Evolutionary conservation across 164 flowering plant species (phyloP).

Genomic region (Pachysandra terminalis): DNA sequence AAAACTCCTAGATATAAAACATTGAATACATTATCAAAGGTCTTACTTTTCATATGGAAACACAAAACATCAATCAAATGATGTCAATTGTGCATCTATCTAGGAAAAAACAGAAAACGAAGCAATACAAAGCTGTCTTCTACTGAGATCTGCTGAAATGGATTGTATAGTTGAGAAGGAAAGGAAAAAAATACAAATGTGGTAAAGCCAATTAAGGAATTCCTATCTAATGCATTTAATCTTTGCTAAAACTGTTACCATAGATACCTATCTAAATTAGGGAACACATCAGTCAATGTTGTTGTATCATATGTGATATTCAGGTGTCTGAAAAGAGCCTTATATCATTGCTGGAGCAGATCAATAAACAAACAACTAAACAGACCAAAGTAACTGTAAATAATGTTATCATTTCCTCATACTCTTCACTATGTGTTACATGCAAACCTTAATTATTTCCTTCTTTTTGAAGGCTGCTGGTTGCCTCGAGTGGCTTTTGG

Average conservation of each 20-base stretch:
- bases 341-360: slow-evolving; percentile 88
- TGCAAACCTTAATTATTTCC: not conserved
- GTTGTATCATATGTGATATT: not conserved
- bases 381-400: slow-evolving; percentile 97
- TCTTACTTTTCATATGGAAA: no score
- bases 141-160: slow-evolving; percentile 84
- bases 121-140: no score
- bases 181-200: not conserved
- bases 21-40: no score
- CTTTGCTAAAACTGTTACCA: not conserved
- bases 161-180: slow-evolving; percentile 97
- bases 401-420: not conserved
- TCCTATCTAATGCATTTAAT: not conserved
- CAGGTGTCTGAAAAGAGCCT: slow-evolving; percentile 94
- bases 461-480: no score
- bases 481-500: no score
- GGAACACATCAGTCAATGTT: not conserved
- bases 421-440: not conserved
- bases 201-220: not conserved
- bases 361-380: slow-evolving; percentile 84
- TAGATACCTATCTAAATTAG: not conserved
- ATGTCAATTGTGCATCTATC: no score
- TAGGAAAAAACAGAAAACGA: no score
- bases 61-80: no score
- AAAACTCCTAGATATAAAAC: no score